Evolutionary conservation across 2,329 filamentous ascomycete species (phyloP).

Genomic region (Pyricularia grisea): DNA sequence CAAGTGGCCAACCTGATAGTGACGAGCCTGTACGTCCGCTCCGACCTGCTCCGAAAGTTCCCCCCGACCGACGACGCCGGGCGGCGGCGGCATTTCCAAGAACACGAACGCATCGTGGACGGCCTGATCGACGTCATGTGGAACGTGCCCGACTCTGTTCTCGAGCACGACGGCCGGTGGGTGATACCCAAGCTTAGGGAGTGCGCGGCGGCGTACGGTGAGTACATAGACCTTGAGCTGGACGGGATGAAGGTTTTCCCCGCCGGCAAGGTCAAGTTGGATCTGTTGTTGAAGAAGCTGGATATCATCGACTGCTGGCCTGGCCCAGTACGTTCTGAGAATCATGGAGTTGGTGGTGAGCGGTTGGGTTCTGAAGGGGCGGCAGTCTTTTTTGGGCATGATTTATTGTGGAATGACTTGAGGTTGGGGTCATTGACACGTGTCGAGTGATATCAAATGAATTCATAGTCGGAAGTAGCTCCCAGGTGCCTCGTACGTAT

Average conservation of each 20-base stretch:
- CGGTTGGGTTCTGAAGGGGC: not conserved
- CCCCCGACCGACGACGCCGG: constrained; percentile 8
- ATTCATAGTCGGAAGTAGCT: too few relatives aligned
- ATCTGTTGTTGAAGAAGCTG: constrained; percentile 18
- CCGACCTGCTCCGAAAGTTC: constrained; percentile 24
- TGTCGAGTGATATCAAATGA: not conserved
- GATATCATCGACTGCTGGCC: constrained; percentile 22
- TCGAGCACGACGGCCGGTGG: constrained; percentile 23
- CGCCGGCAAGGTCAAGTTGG: constrained; percentile 15
- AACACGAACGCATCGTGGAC: constrained; percentile 14
- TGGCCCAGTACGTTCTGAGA: not conserved
- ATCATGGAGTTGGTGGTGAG: not conserved
- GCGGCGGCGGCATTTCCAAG: constrained; percentile 20
- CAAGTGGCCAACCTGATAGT: constrained; percentile 27
- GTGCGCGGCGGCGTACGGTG: constrained; percentile 23
- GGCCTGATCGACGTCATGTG: not conserved
- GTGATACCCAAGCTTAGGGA: constrained; percentile 27
- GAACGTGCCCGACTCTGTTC: constrained; percentile 11
- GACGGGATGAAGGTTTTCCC: constrained; percentile 5
- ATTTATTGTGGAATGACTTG: not conserved
- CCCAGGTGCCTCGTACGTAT: too few relatives aligned
- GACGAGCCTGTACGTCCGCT: constrained; percentile 25
- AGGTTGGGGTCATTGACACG: not conserved
- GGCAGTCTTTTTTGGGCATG: not conserved
- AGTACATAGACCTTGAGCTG: constrained; percentile 14